phyloP scores from a whole-genome alignment of 768 basidiomycete species.

The Mycena olivaceomarginata region DNA sequence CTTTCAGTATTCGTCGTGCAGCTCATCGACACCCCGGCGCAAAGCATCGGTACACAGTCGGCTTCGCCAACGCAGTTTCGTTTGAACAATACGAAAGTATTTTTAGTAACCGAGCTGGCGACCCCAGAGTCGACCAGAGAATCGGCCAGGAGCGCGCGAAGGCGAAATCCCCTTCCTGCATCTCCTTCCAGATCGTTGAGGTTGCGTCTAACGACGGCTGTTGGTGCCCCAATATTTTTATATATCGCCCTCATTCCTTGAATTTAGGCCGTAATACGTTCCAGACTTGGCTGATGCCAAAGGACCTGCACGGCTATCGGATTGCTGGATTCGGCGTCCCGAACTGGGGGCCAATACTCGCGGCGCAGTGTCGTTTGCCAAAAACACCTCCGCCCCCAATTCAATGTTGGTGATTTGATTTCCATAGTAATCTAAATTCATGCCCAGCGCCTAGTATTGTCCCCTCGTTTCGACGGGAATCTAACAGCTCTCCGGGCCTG shows the following conservation, averaged over 20 bases:
- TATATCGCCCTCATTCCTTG: constrained; percentile 1
- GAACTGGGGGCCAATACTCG: constrained; percentile 40
- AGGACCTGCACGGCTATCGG: constrained; percentile 41
- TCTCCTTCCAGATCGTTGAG: constrained; percentile 46
- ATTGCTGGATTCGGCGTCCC: constrained; percentile 35
- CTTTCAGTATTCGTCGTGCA: constrained; percentile 38
- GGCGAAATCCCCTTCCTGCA: constrained; percentile 34
- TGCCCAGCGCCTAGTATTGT: constrained; percentile 16
- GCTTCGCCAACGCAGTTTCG: constrained; percentile 25
- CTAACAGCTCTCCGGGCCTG: constrained; percentile 31
- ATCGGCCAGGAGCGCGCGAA: constrained; percentile 43
- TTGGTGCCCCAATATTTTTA: constrained; percentile 13
- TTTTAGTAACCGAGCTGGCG: constrained; percentile 24
- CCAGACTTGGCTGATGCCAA: constrained; percentile 44
- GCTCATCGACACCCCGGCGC: constrained; percentile 40
- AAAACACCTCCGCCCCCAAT: constrained; percentile 27
- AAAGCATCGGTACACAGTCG: constrained; percentile 38
- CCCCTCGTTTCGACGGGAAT: constrained; percentile 30
- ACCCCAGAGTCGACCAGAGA: constrained; percentile 39
- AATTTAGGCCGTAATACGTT: constrained; percentile 42
- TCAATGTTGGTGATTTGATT: constrained; percentile 22
- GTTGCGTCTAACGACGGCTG: constrained; percentile 31
- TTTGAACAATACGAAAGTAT: constrained; percentile 38
- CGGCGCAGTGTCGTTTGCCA: constrained; percentile 33
- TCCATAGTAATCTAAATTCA: neutral